Evolutionary conservation across 345 rosid genomes (phyloP).

Genomic region (Salix exigua): DNA sequence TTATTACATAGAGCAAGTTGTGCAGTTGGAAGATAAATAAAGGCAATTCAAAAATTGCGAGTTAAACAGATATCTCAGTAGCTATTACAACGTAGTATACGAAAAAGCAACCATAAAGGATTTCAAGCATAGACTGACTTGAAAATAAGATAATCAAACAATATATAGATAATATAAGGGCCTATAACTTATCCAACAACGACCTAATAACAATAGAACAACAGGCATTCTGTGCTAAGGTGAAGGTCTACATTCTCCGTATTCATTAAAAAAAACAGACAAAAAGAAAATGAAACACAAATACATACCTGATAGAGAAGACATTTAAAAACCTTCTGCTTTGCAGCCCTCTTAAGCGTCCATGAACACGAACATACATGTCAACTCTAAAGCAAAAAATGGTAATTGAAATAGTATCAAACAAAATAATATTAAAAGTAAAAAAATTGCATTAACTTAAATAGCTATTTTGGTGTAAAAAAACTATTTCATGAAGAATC

Average conservation of each 20-base stretch:
- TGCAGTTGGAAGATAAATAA: not conserved
- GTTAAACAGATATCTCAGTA: not conserved
- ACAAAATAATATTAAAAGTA: not conserved
- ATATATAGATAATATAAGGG: not conserved
- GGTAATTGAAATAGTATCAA: not conserved
- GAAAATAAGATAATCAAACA: not conserved
- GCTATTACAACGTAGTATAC: not conserved
- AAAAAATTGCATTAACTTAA: not conserved
- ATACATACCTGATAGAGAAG: constrained; percentile 64
- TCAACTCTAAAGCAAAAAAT: constrained; percentile 52
- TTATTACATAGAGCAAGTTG: not conserved
- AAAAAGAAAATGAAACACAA: not conserved
- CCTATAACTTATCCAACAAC: not conserved
- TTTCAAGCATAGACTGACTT: not conserved
- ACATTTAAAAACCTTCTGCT: constrained; percentile 65
- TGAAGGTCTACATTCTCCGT: not conserved
- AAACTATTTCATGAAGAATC: not conserved
- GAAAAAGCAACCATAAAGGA: not conserved
- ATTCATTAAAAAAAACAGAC: not conserved
- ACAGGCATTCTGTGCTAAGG: not conserved
- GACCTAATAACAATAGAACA: not conserved
- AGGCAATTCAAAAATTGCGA: not conserved
- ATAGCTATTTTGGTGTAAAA: not conserved
- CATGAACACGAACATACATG: constrained; percentile 81
- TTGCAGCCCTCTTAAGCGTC: constrained; percentile 71